Evolutionary conservation across 495 filamentous ascomycete species (phyloP).

Genomic region (Hyaloscypha bicolor): DNA sequence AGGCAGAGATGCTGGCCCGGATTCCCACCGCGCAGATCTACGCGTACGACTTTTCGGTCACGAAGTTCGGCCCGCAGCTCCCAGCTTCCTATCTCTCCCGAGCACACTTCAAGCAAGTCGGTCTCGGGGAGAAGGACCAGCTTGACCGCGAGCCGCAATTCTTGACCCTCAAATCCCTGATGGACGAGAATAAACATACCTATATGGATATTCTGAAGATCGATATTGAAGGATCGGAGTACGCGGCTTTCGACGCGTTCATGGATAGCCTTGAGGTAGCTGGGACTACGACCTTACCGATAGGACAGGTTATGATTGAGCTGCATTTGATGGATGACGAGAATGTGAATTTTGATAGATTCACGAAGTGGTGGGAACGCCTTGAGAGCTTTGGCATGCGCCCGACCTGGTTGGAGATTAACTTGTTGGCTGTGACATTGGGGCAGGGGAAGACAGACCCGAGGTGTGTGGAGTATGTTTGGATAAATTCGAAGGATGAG

Average conservation of each 20-base stretch:
- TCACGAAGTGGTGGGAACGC: slow-evolving; percentile 35
- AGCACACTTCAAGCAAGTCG: slow-evolving; percentile 32
- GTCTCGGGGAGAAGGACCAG: slow-evolving; percentile 31
- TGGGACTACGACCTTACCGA: slow-evolving; percentile 22
- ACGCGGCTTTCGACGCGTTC: slow-evolving; percentile 32
- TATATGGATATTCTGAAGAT: slow-evolving; percentile 42
- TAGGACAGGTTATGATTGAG: slow-evolving; percentile 40
- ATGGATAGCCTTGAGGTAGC: slow-evolving; percentile 23
- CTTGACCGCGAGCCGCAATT: slow-evolving; percentile 27
- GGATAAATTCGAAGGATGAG: slow-evolving; percentile 32
- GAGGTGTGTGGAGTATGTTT: slow-evolving; percentile 32
- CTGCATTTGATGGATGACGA: slow-evolving; percentile 34
- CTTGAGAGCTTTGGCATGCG: slow-evolving; percentile 34
- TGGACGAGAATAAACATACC: slow-evolving; percentile 36
- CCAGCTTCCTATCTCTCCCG: slow-evolving; percentile 9
- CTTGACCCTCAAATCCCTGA: slow-evolving; percentile 33
- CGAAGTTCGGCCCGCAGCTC: slow-evolving; percentile 31
- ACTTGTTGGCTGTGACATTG: slow-evolving; percentile 32
- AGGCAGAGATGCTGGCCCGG: slow-evolving; percentile 36
- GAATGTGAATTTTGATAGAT: slow-evolving; percentile 23
- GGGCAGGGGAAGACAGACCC: slow-evolving; percentile 24
- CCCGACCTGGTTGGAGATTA: slow-evolving; percentile 35
- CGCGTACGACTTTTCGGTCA: slow-evolving; percentile 38
- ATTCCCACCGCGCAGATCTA: slow-evolving; percentile 32
- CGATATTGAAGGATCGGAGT: slow-evolving; percentile 39